Base-by-base conservation (phyloP, 805 yeast genomes). In the Candida maesae region DNA sequence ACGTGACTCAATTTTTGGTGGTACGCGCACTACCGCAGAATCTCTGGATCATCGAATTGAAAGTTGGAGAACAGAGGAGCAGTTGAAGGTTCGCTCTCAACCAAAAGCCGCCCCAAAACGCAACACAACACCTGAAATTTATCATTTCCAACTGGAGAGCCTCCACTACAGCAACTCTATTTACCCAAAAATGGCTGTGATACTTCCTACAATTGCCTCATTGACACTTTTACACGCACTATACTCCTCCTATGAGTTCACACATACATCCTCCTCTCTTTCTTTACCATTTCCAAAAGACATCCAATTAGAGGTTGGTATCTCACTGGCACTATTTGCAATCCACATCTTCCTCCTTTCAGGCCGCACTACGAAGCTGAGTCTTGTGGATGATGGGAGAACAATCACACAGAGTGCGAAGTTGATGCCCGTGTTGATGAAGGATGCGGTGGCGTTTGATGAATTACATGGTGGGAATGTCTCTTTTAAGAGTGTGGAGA, bases 241-340 rank as follows among this genome's bases (percentile, higher is more conserved):
- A 1, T 76, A 73, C 47, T 76, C 81, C 6, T 68, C 81, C 2
- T 72, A 69, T 47, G 80, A 76, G 51, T 68, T 58, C 71, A 70
- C 50, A 71, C 69, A 50, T 57, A 68, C 26, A 41, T 56, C 46
- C 37, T 55, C 46, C 37, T 55, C 33, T 19, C 44, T 41, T 17
- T 31, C 44, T 28, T 34, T 45, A 10, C 40, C 51, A 11, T 49
- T 73, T 32, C 78, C 79, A 2, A 36, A 55, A 6, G 82, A 77
- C 52, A 68, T 82, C 18, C 55, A 65, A 24, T 37, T 75, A 14
- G 88, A 82, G 54, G 67, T 76, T 1, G 35, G 68, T 2, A 28
- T 73, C 5, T 81, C 81, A 2, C 62, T 78, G 6, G 42, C 70
- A 2, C 54, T 74, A 3, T 50, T 73, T 5, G 23, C 50, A 6